Base-by-base conservation (phyloP, 306 rosid genomes). In the Citrullus amarus region DNA sequence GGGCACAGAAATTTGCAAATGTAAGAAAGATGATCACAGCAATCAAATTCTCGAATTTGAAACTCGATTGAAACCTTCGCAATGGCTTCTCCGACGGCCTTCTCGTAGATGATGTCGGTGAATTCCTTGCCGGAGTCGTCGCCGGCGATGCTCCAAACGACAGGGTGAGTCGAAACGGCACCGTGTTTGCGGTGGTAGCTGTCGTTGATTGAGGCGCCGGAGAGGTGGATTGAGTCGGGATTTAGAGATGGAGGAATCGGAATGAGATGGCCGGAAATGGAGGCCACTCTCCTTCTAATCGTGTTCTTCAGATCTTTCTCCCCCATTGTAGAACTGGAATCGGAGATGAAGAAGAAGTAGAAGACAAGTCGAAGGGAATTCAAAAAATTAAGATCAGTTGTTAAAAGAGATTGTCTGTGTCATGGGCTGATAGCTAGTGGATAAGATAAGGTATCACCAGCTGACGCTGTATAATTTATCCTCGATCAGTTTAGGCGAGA, bases 31-130 rank as follows among this genome's bases (percentile, higher is more conserved):
- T 16, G 5, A 72, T 28, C 18, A 50, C 77, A 28, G 55, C 1
- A 10, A 7, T 48, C 3, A n/a, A 72, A 44, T 20, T 22, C 59
- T 46, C 44, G 11, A 28, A 48, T 25, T 13, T 54, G 6, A 78
- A 66, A 2, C 39, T 44, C 11, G 58, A 14, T 20, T 25, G 46
- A 10, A 30, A 90, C 98, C 96, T 90, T 94, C 6, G 97, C 96
- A 6, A 94, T 90, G 71, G 85, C 98, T 86, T 94, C 98, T 12
- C 88, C 96, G 36, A 72, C 88, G 20, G 97, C 88, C 57, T 92
- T 92, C 87, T 94, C 90, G 72, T 94, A 94, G 4, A 90, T 4
- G 48, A 92, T 92, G 84, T 94, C 97, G 6, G 86, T 85, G 86
- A 88, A 92, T 4, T 80, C 89, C 41, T 89, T 92, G 22, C 78